Evolutionary conservation across 257 asterid genomes (phyloP), one percentile per base, ranked within the genome.

Genomic region (Nicotiana tomentosiformis): DNA sequence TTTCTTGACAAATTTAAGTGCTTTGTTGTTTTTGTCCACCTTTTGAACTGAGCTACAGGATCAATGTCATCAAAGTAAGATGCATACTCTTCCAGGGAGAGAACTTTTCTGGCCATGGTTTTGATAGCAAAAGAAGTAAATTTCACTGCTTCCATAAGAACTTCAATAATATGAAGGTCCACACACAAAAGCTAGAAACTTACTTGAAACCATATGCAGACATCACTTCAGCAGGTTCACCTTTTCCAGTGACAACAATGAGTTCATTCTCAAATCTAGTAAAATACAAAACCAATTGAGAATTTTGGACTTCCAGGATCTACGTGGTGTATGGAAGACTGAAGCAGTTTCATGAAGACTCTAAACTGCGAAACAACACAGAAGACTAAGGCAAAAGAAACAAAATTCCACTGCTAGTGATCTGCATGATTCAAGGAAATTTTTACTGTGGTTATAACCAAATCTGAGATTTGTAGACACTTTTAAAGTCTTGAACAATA

Each of bases 161-260:
- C 7, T 37, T 39, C 23, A 69, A 69, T 17, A 69, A 35, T 23
- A 69, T 35, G 26, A 69, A 30, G 65, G 37, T 12, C 3, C 17
- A n/a, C 26, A n/a, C 26, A 32, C 23, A 61, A 66, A 35, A 33
- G 65, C 55, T 16, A 58, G 51, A 51, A 57, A 77, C 95, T 82
- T 86, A 90, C 93, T 88, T 88, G 85, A 89, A 90, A 72, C 93
- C 93, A 82, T 90, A 91, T 88, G 90, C 91, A 32, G 89, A 88
- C 93, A 89, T 90, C 87, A 91, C 93, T 64, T 26, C 84, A 57
- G 90, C 92, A 85, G 95, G 95, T 77, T 90, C 91, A 66, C 95
- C 95, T 89, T 90, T 91, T 65, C 95, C 95, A 78, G 93, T 90
- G 80, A 91, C 93, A 32, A 91, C 88, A 58, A 91, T 81, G 82